Conservation (phyloP, 1,139 yeast genomes). For the Pichia sp. region DNA sequence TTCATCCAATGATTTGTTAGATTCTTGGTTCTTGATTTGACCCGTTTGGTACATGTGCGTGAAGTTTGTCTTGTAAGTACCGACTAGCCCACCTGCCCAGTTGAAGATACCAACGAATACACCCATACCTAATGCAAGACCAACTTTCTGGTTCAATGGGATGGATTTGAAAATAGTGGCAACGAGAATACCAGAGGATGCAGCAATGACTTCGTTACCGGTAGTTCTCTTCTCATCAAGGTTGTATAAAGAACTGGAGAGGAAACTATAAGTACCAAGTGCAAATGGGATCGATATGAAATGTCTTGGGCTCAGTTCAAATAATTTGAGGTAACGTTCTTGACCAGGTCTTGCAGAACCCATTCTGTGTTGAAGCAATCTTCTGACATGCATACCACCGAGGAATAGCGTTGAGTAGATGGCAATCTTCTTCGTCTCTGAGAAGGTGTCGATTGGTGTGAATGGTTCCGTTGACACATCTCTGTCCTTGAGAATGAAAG, state of each 20-base stretch:
- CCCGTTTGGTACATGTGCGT: slow-evolving; percentile 18
- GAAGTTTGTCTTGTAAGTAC: slow-evolving; percentile 21
- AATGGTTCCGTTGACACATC: slow-evolving; percentile 20
- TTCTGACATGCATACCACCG: slow-evolving; percentile 30
- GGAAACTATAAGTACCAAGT: slow-evolving; percentile 24
- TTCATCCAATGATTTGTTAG: slow-evolving; percentile 26
- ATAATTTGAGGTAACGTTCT: slow-evolving; percentile 25
- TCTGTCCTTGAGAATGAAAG: slow-evolving; percentile 21
- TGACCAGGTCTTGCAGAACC: slow-evolving; percentile 31
- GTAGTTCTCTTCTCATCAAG: slow-evolving; percentile 28
- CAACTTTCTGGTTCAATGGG: slow-evolving; percentile 34
- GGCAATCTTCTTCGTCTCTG: slow-evolving; percentile 34
- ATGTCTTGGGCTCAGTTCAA: slow-evolving; percentile 25
- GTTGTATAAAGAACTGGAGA: slow-evolving; percentile 26
- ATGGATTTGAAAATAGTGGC: slow-evolving; percentile 29
- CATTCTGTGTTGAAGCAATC: slow-evolving; percentile 27
- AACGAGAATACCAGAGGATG: slow-evolving; percentile 34
- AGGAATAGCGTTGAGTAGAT: slow-evolving; percentile 30
- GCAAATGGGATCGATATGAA: slow-evolving; percentile 28
- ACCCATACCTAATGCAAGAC: slow-evolving; percentile 32
- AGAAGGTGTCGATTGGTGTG: slow-evolving; percentile 39
- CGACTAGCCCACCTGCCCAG: slow-evolving; percentile 39
- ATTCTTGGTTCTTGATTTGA: slow-evolving; percentile 22
- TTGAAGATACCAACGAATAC: slow-evolving; percentile 26
- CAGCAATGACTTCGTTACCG: slow-evolving; percentile 41